phyloP scores from a whole-genome alignment of 768 basidiomycete genomes.

The Mrakia blollopis region DNA sequence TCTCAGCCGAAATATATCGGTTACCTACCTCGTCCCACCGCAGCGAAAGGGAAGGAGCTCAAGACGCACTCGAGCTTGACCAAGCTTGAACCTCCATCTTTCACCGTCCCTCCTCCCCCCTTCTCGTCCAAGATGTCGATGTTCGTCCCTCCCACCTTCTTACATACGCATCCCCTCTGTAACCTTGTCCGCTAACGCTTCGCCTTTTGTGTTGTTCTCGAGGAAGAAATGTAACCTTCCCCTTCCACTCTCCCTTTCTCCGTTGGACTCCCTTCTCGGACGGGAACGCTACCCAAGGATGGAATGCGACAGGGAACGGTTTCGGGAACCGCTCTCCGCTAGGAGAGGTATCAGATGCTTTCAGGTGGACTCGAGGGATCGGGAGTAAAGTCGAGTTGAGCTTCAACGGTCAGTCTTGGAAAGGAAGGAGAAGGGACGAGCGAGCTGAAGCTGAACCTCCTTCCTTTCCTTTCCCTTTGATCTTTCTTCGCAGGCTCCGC shows the following conservation, averaged over 20 bases:
- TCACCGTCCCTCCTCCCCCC: too few species aligned
- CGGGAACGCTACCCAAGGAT: not conserved
- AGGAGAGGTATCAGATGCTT: not conserved
- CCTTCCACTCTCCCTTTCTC: conserved; percentile 20
- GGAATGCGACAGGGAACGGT: conserved; percentile 9
- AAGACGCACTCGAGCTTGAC: too few species aligned
- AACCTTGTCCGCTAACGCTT: not conserved
- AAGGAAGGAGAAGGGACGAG: too few species aligned
- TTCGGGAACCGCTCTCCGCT: not conserved
- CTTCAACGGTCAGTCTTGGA: conserved; percentile 17
- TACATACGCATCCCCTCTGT: too few species aligned
- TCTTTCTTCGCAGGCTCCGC: not conserved
- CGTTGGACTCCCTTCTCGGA: conserved; percentile 16
- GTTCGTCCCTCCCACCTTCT: too few species aligned
- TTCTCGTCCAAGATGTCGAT: too few species aligned
- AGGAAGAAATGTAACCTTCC: conserved; percentile 8
- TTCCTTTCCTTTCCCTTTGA: not conserved
- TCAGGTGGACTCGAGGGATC: conserved; percentile 24
- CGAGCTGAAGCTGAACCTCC: not conserved
- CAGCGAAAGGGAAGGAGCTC: too few species aligned
- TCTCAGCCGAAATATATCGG: too few species aligned
- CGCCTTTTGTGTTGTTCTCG: not conserved
- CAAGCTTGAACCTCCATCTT: too few species aligned
- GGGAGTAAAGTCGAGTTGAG: conserved; percentile 8
- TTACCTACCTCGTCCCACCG: too few species aligned